phyloP scores from a whole-genome alignment of 179 eudicot species.

The Dionaea muscipula region DNA sequence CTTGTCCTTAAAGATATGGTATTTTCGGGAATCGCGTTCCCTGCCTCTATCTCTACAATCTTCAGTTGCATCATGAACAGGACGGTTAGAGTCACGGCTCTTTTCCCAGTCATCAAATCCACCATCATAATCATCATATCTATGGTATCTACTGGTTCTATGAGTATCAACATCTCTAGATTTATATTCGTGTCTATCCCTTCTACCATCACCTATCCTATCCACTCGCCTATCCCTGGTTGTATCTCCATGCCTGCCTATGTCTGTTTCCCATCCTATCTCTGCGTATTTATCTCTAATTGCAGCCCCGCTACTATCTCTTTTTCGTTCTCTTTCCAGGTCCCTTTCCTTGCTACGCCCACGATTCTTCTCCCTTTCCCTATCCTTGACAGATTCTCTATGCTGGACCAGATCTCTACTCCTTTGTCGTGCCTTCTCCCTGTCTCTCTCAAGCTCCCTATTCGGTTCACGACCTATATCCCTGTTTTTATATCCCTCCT shows the following conservation, averaged over 20 bases:
- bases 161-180: conserved; percentile 24
- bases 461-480: neutral
- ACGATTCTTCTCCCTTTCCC: conserved; percentile 27
- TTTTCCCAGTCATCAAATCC: conserved; percentile 27
- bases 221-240: neutral
- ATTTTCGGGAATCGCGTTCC: conserved; percentile 23
- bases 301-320: conserved; percentile 23
- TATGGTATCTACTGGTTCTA: conserved; percentile 26
- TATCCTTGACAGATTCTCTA: conserved; percentile 24
- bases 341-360: conserved; percentile 19
- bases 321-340: conserved; percentile 17
- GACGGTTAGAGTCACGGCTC: conserved; percentile 24
- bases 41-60: conserved; percentile 27
- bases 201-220: neutral
- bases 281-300: conserved; percentile 12
- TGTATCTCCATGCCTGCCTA: neutral
- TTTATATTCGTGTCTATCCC: conserved; percentile 22
- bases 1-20: conserved; percentile 17
- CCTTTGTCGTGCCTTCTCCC: neutral
- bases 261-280: conserved; percentile 6
- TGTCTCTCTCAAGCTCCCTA: neutral
- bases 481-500: neutral
- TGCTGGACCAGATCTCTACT: conserved; percentile 15
- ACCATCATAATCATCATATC: conserved; percentile 27
- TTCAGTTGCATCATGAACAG: conserved; percentile 31